Evolutionary conservation across 306 rosid genomes (phyloP), one percentile per base, ranked within the genome.

Genomic region (Prunus persica): DNA sequence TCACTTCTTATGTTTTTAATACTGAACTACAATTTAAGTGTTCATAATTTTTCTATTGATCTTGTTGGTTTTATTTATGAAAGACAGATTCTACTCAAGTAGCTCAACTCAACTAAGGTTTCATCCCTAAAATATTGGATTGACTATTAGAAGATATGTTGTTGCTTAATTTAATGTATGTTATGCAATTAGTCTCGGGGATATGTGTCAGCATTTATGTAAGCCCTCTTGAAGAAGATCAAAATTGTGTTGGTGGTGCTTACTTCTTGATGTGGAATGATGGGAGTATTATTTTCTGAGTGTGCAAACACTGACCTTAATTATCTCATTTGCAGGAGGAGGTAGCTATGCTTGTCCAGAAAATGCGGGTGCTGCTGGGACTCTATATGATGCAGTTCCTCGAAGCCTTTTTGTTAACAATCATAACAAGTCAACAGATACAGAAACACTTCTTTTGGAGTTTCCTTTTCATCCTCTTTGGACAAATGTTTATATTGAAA

Each of bases 351-450:
- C 77, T 63, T 96, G 98, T 85, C 94, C 93, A 54, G 90, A 88
- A 83, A 96, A 96, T 86, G 89, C 98, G 46, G 99, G 99, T 20
- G 98, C 85, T 85, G 98, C 98, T 70, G 99, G 98, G 80, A 96
- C 99, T 84, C 82, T 96, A 68, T 92, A 91, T 70, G 99, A 95
- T 82, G 96, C 99, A 56, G 96, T 96, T 85, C 99, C 93, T 77
- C 90, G 94, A 65, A 92, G 98, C 81, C 97, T 92, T 61, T 84
- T 86, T 72, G 88, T 96, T 71, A 87, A 83, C 80, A 92, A 96
- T 86, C 81, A 79, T 80, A 96, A 96, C 85, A 79, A 77, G 85
- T 88, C 98, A 74, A 96, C 99, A 58, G 91, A 91, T 76, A 91
- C 97, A 28, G 98, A 96, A 76, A 87, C 99, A 6, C 99, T 96